These are phyloP conservation scores for Umbelopsis sp. DNA, from an alignment of 371 early-diverging fungal genomes.

Conservation along the genomic window DNA sequence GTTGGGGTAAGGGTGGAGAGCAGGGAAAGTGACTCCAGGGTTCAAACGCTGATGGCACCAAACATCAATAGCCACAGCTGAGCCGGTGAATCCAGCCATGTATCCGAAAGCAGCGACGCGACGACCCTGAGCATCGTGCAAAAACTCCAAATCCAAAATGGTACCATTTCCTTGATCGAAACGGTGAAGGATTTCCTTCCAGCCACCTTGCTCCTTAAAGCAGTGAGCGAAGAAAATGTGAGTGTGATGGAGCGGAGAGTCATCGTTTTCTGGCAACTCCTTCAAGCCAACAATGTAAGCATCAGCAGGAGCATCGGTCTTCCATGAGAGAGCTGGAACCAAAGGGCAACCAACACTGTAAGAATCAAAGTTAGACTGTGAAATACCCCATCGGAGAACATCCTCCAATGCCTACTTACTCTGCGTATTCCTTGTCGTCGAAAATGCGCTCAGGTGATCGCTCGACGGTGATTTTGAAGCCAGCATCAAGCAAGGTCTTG, in stretches of 20 bases:
- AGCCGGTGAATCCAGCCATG: slow-evolving; percentile 96
- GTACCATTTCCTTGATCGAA: slow-evolving; percentile 89
- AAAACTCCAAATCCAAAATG: slow-evolving; percentile 93
- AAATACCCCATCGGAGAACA: not conserved
- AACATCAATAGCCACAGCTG: slow-evolving; percentile 89
- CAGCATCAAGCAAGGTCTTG: slow-evolving; percentile 75
- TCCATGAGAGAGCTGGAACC: slow-evolving; percentile 83
- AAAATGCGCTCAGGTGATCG: slow-evolving; percentile 82
- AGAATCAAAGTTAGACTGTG: not conserved
- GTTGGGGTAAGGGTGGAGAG: slow-evolving; percentile 83
- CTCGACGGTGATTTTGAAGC: slow-evolving; percentile 93
- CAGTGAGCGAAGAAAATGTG: slow-evolving; percentile 99
- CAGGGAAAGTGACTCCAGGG: slow-evolving; percentile 58
- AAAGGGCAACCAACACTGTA: slow-evolving; percentile 79
- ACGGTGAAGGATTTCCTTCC: slow-evolving; percentile 85
- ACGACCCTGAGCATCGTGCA: slow-evolving; percentile 82
- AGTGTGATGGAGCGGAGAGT: slow-evolving; percentile 87
- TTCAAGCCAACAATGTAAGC: slow-evolving; percentile 95
- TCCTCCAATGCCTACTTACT: slow-evolving; percentile 45
- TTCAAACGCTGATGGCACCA: slow-evolving; percentile 84
- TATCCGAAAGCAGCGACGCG: slow-evolving; percentile 98
- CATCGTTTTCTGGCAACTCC: slow-evolving; percentile 95
- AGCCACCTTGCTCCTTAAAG: slow-evolving; percentile 94
- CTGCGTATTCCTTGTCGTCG: slow-evolving; percentile 85
- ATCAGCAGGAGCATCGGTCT: slow-evolving; percentile 81